phyloP scores from a whole-genome alignment of 805 yeast species.

The Candida pini region DNA sequence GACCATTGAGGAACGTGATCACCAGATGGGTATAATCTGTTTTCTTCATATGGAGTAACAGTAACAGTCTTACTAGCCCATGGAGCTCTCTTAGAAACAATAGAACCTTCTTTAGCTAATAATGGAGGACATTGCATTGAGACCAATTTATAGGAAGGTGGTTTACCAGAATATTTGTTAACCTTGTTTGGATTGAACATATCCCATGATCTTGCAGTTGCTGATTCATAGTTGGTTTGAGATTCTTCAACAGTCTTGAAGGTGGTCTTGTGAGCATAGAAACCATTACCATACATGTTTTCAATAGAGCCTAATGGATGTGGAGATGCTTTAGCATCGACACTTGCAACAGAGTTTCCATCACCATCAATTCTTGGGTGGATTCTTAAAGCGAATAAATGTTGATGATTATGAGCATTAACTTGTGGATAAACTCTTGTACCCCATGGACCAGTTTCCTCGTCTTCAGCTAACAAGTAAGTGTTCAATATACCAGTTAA shows the following conservation, averaged over 20 bases:
- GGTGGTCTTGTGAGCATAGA: constrained; percentile 57
- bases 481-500: constrained; percentile 82
- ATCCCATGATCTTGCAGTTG: constrained; percentile 72
- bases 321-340: constrained; percentile 59
- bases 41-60: constrained; percentile 69
- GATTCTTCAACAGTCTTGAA: constrained; percentile 68
- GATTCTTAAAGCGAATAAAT: constrained; percentile 68
- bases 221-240: constrained; percentile 52
- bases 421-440: constrained; percentile 74
- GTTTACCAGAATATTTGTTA: constrained; percentile 68
- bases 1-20: constrained; percentile 71
- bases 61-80: constrained; percentile 67
- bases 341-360: constrained; percentile 63
- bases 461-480: constrained; percentile 56
- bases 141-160: constrained; percentile 70
- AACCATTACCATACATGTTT: constrained; percentile 75
- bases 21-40: constrained; percentile 75
- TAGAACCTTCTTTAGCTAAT: constrained; percentile 66
- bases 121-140: constrained; percentile 70
- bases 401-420: constrained; percentile 85
- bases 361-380: constrained; percentile 82
- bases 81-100: constrained; percentile 76
- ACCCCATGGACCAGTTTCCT: constrained; percentile 71
- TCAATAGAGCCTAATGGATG: constrained; percentile 58
- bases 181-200: constrained; percentile 64